Evolutionary conservation across 2,329 filamentous ascomycete species (phyloP).

Genomic region (Colletotrichum sp.): DNA sequence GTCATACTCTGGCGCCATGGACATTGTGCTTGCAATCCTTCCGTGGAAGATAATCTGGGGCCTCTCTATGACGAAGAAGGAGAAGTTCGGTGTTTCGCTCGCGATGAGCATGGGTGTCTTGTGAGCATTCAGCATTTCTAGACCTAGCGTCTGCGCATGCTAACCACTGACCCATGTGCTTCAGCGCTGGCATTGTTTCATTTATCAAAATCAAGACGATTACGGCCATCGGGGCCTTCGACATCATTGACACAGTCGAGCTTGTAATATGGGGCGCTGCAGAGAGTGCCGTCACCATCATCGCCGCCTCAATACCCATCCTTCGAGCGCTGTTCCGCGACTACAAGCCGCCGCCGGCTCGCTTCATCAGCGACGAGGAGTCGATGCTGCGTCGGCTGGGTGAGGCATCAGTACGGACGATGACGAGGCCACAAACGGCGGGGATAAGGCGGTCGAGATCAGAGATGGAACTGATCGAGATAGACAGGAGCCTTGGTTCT

Average conservation of each 20-base stretch:
- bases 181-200: conserved; percentile 35
- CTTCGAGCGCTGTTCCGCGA: conserved; percentile 30
- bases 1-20: conserved; percentile 40
- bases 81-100: conserved; percentile 43
- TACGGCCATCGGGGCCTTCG: conserved; percentile 22
- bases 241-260: conserved; percentile 25
- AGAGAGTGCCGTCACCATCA: conserved; percentile 33
- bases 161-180: not conserved
- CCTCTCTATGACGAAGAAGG: conserved; percentile 41
- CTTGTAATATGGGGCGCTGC: conserved; percentile 33
- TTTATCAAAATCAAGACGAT: conserved; percentile 34
- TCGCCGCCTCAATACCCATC: conserved; percentile 37
- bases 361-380: conserved; percentile 11
- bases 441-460: not conserved
- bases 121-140: conserved; percentile 26
- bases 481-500: not conserved
- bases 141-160: not conserved
- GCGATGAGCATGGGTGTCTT: conserved; percentile 49
- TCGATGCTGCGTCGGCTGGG: not conserved
- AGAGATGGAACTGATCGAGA: not conserved
- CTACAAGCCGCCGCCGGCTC: not conserved
- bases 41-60: conserved; percentile 47
- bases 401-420: not conserved
- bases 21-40: conserved; percentile 43
- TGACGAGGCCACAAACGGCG: not conserved